Percentiles rank a stretch among this genome's conserved stretches.
These are phyloP conservation scores for Pneumocystis jirovecii DNA, from an alignment of 1,139 yeast species.

Conservation along the genomic window DNA sequence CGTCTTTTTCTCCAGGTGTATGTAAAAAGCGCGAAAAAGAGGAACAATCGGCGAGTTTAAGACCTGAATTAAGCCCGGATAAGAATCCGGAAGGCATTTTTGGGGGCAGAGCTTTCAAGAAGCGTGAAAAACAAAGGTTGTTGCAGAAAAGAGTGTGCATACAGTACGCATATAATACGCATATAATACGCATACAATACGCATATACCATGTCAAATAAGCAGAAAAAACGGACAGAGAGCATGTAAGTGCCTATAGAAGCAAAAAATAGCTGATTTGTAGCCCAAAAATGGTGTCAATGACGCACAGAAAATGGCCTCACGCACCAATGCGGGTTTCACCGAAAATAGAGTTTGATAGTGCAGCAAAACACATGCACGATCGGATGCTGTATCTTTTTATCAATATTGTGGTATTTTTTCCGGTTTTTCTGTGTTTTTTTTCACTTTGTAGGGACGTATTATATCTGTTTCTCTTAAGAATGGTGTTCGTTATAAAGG, in stretches of 20 bases:
- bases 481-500: not conserved
- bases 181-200: not conserved
- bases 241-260: not conserved
- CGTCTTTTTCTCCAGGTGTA: too few species aligned
- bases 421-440: not conserved
- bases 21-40: too few species aligned
- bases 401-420: constrained; percentile 35
- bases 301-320: not conserved
- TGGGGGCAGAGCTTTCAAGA: too few species aligned
- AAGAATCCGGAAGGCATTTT: too few species aligned
- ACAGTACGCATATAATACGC: not conserved
- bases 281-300: not conserved
- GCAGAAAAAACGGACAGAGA: not conserved
- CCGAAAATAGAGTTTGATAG: constrained; percentile 11
- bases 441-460: not conserved
- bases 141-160: not conserved
- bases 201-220: not conserved
- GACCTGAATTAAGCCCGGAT: too few species aligned
- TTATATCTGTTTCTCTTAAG: not conserved
- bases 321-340: constrained; percentile 4
- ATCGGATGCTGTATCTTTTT: constrained; percentile 36
- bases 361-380: constrained; percentile 26
- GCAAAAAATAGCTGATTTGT: not conserved
- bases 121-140: too few species aligned
- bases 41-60: too few species aligned